phyloP scores from a whole-genome alignment of 129 eudicot genomes.

The Erigeron canadensis region DNA sequence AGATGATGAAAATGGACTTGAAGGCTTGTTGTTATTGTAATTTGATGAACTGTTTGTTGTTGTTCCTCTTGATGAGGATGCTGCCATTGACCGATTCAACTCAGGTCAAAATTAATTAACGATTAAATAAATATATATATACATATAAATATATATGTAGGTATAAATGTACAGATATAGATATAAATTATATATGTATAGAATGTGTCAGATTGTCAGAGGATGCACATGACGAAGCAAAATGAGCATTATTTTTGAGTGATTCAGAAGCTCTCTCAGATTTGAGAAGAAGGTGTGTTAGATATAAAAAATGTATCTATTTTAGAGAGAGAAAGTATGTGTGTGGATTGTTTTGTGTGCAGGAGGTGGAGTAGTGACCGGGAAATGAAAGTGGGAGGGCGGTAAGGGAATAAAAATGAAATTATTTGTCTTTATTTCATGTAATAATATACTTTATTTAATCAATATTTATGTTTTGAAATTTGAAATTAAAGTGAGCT shows the following conservation, averaged over 20 bases:
- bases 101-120: conserved; percentile 25
- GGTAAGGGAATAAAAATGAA: conserved; percentile 40
- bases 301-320: conserved; percentile 17
- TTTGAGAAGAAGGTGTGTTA: conserved; percentile 6
- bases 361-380: conserved; percentile 34
- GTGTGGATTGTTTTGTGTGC: conserved; percentile 23
- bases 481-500: neutral
- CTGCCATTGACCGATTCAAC: conserved; percentile 62
- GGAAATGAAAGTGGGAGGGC: conserved; percentile 31
- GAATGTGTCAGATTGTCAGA: conserved; percentile 30
- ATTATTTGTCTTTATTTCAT: neutral
- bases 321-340: conserved; percentile 34
- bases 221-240: conserved; percentile 27
- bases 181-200: neutral
- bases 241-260: conserved; percentile 26
- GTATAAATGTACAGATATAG: too few species aligned
- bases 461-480: neutral
- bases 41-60: conserved; percentile 71
- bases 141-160: too few species aligned
- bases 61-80: conserved; percentile 69
- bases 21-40: conserved; percentile 44
- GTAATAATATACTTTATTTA: too few species aligned
- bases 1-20: conserved; percentile 81
- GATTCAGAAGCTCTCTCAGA: conserved; percentile 21
- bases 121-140: neutral